A percentile compares a stretch with the other conserved stretches of the same genome.
phyloP scores from a whole-genome alignment of 441 rosid species.

The Bruguiera hainesii region DNA sequence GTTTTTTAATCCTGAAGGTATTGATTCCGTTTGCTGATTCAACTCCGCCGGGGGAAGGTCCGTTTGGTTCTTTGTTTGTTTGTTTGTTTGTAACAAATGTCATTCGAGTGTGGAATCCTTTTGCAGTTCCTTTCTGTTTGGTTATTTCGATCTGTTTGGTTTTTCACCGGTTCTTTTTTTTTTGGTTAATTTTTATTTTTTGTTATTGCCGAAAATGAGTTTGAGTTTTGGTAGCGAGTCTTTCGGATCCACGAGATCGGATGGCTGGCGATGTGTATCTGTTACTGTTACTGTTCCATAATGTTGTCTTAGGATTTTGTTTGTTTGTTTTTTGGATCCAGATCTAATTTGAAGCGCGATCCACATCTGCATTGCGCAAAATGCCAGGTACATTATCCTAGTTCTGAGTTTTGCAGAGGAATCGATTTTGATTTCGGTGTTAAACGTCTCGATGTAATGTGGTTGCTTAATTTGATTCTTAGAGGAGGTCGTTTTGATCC shows the following conservation, averaged over 20 bases:
- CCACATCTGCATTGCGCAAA: too few relatives aligned
- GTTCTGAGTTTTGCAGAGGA: background rate
- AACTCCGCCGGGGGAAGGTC: background rate
- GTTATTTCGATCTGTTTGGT: background rate
- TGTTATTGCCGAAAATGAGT: background rate
- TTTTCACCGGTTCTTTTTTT: background rate
- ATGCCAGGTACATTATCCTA: background rate
- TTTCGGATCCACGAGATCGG: too few relatives aligned
- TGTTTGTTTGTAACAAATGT: background rate
- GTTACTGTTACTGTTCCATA: too few relatives aligned
- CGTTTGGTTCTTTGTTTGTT: too few relatives aligned
- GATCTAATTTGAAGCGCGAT: too few relatives aligned
- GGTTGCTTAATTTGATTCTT: conserved; percentile 7
- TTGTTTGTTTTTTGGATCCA: too few relatives aligned
- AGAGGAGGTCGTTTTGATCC: conserved; percentile 41
- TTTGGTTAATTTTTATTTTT: too few relatives aligned
- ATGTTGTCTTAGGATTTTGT: too few relatives aligned
- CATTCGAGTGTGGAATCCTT: background rate
- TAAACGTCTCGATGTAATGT: background rate
- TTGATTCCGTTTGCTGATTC: background rate
- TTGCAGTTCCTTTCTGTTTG: background rate
- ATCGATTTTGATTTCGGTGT: background rate
- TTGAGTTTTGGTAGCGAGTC: too few relatives aligned
- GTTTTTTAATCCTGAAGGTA: background rate
- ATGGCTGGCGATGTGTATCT: too few relatives aligned